Conservation (phyloP, 495 filamentous ascomycete species). For the Gamarada debralockiae region DNA sequence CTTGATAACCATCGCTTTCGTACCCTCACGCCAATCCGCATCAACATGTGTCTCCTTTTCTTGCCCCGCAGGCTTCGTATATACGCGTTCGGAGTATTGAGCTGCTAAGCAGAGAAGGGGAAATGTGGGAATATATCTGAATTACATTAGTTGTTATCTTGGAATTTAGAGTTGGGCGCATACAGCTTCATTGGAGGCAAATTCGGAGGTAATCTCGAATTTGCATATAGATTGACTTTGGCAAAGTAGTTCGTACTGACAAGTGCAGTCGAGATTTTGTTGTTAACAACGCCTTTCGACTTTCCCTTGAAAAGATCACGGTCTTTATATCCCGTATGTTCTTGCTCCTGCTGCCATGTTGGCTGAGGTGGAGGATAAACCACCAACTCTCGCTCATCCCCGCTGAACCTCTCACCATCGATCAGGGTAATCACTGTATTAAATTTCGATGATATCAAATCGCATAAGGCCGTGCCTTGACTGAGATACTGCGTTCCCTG, state of each 20-base stretch:
- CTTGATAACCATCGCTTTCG: slow-evolving; percentile 83
- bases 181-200: slow-evolving; percentile 64
- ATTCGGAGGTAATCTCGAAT: slow-evolving; percentile 66
- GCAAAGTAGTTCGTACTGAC: slow-evolving; percentile 56
- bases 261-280: slow-evolving; percentile 15
- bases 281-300: slow-evolving; percentile 19
- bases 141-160: slow-evolving; percentile 17
- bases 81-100: slow-evolving; percentile 67
- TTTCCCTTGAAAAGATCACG: slow-evolving; percentile 10
- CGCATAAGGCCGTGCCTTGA: slow-evolving; percentile 46
- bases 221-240: slow-evolving; percentile 76
- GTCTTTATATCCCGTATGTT: slow-evolving; percentile 16
- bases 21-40: slow-evolving; percentile 64
- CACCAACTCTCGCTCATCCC: slow-evolving; percentile 58
- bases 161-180: slow-evolving; percentile 22
- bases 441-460: slow-evolving; percentile 54
- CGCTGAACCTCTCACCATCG: slow-evolving; percentile 60
- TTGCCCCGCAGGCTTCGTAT: slow-evolving; percentile 53
- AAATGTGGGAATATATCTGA: slow-evolving; percentile 63
- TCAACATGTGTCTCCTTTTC: slow-evolving; percentile 63
- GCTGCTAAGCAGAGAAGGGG: slow-evolving; percentile 71
- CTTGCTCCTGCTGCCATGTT: slow-evolving; percentile 14
- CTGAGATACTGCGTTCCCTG: slow-evolving; percentile 37
- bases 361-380: slow-evolving; percentile 34
- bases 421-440: slow-evolving; percentile 63